Evolutionary conservation across 495 filamentous ascomycete species (phyloP), one percentile per base, ranked within the genome.

Genomic region (Penicillium pulvis): DNA sequence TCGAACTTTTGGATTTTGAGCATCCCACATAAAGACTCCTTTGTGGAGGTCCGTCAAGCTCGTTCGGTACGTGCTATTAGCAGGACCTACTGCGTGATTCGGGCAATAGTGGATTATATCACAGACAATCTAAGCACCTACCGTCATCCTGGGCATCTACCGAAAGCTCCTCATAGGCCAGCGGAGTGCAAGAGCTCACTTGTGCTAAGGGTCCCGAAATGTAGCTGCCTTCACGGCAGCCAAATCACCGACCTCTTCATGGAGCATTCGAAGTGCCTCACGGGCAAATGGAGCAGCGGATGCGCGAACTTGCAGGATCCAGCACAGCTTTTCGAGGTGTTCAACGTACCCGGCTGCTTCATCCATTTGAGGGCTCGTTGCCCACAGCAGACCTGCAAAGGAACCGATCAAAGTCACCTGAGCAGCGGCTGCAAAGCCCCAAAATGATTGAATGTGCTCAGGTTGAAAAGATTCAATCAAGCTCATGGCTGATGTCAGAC

Each of bases 401-500:
- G 56, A 47, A 14, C 63, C 63, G 8, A 66, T 33, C 44, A 63
- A 44, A 17, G 60, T 56, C 14, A 60, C 53, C 41, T 63, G 60
- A 0, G 52, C 43, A 14, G 60, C 56, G 1, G 63, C 63, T 14
- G 63, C 63, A 28, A 63, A 65, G 19, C 57, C 57, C 90, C 89
- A 92, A 71, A 91, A 92, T 0, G 86, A 79, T 47, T 85, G 84
- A 28, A 90, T 79, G 58, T 92, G 88, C 28, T 86, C 81, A 4
- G 87, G 84, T 31, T 85, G 87, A 47, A 92, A 80, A 14, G 86
- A 79, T 69, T 90, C 89, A 41, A 92, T 86, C 67, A 92, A 90
- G 58, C 88, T 87, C 85, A 92, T 89, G 83, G 46, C 46, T 16
- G 46, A n/a, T 6, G 10, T 24, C 10, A 49, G 20, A 4, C 26